Evolutionary conservation across 1,139 yeast species (phyloP).

Genomic region (Pneumocystis sp.): DNA sequence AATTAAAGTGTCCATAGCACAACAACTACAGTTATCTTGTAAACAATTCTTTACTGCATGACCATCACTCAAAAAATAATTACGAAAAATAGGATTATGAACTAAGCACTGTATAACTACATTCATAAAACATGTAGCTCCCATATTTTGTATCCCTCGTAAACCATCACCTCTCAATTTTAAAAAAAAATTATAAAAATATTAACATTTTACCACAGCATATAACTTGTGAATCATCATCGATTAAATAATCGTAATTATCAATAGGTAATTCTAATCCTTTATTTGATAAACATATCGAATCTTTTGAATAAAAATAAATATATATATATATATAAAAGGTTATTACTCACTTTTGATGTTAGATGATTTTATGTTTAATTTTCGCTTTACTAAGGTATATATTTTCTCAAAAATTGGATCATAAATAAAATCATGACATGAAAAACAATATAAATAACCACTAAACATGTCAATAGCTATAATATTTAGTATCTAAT

Average conservation of each 20-base stretch:
- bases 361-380: constrained; percentile 18
- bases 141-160: constrained; percentile 80
- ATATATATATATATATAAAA: not conserved
- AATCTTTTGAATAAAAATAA: not conserved
- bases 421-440: constrained; percentile 58
- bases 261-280: not conserved
- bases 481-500: constrained; percentile 15
- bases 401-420: constrained; percentile 40
- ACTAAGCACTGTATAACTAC: constrained; percentile 71
- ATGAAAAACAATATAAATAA: constrained; percentile 57
- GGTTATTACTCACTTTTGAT: not conserved
- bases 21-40: constrained; percentile 51
- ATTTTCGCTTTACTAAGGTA: constrained; percentile 5
- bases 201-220: constrained; percentile 8
- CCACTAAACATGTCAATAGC: constrained; percentile 44
- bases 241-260: not conserved
- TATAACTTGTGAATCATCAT: constrained; percentile 7
- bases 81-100: constrained; percentile 74
- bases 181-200: constrained; percentile 30
- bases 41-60: constrained; percentile 27
- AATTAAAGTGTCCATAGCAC: constrained; percentile 69
- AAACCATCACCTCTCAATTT: constrained; percentile 42
- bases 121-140: constrained; percentile 93
- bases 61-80: constrained; percentile 60
- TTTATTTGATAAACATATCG: not conserved